phyloP scores from a whole-genome alignment of 495 filamentous ascomycete genomes.

The Cenococcum geophilum region DNA sequence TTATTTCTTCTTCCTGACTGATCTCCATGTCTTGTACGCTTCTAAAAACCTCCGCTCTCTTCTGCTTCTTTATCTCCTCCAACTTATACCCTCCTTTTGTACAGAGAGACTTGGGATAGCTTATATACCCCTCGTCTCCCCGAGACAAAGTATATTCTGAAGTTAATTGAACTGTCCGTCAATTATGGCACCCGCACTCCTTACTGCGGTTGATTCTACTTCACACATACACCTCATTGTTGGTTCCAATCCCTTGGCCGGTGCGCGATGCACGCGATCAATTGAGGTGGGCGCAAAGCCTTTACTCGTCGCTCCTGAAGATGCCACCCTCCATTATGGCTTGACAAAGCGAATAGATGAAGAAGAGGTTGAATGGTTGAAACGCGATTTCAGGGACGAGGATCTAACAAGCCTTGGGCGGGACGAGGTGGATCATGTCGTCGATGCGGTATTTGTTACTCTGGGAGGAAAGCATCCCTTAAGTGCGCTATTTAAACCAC shows the following conservation, averaged over 20 bases:
- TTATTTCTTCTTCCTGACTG: neutral
- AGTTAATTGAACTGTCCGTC: neutral
- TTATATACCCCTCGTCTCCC: neutral
- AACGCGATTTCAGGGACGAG: slow-evolving; percentile 61
- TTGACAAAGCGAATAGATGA: slow-evolving; percentile 66
- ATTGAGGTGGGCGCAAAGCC: slow-evolving; percentile 82
- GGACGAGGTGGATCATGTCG: slow-evolving; percentile 67
- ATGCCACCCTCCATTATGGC: slow-evolving; percentile 61
- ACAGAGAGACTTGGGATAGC: neutral
- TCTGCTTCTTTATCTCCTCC: neutral
- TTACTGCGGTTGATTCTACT: slow-evolving; percentile 69
- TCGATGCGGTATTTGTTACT: slow-evolving; percentile 91
- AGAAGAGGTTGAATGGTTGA: slow-evolving; percentile 65
- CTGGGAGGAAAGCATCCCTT: slow-evolving; percentile 48
- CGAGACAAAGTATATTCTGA: neutral
- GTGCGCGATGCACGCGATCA: slow-evolving; percentile 71
- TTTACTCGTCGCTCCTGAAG: slow-evolving; percentile 69
- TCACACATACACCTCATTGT: slow-evolving; percentile 80
- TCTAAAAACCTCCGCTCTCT: neutral
- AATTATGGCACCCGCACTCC: slow-evolving; percentile 50
- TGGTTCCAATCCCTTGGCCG: slow-evolving; percentile 80
- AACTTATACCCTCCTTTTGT: neutral
- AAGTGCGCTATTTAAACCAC: slow-evolving; percentile 37
- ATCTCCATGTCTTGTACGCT: neutral
- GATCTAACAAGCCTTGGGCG: slow-evolving; percentile 73